These are phyloP conservation scores for Purpureocillium takamizusanense DNA, from an alignment of 2,329 filamentous ascomycete species.

Conservation along the genomic window DNA sequence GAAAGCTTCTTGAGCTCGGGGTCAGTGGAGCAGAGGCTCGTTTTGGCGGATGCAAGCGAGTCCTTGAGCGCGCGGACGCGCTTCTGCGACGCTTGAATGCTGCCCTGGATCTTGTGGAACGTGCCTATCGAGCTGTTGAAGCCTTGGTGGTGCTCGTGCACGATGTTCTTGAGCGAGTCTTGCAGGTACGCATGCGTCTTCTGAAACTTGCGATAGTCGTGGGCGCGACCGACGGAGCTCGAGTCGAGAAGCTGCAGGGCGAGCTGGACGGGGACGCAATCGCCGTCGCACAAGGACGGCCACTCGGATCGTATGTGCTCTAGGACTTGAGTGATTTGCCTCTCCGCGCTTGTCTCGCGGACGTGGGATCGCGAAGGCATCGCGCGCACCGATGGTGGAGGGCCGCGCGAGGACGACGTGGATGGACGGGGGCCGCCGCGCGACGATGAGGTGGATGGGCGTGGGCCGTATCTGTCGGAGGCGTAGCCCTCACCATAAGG, in stretches of 20 bases:
- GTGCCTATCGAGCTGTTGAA: constrained; percentile 99
- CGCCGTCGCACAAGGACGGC: constrained; percentile 81
- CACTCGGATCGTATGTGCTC: constrained; percentile 82
- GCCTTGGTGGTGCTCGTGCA: constrained; percentile 97
- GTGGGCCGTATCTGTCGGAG: constrained; percentile 27
- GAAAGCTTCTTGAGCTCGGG: constrained; percentile 88
- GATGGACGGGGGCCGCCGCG: constrained; percentile 20
- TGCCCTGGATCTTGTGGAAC: constrained; percentile 96
- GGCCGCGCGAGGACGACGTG: constrained; percentile 14
- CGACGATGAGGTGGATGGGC: constrained; percentile 35
- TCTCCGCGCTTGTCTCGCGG: constrained; percentile 40
- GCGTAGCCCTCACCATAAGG: constrained; percentile 31
- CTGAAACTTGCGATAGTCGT: constrained; percentile 79
- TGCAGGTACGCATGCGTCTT: constrained; percentile 83
- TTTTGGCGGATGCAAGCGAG: constrained; percentile 72
- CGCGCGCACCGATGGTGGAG: constrained; percentile 19
- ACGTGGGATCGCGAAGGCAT: constrained; percentile 26
- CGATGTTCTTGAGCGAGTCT: constrained; percentile 83
- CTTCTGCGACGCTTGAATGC: constrained; percentile 80
- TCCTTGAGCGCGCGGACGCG: constrained; percentile 76
- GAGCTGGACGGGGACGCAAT: constrained; percentile 88
- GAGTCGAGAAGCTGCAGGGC: constrained; percentile 91
- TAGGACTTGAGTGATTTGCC: constrained; percentile 56
- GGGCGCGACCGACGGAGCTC: constrained; percentile 85
- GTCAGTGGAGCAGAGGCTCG: constrained; percentile 73